A percentile compares a stretch with the other conserved stretches of the same genome.
phyloP scores from a whole-genome alignment of 1,139 yeast genomes.

The Ogataea hybrid region DNA sequence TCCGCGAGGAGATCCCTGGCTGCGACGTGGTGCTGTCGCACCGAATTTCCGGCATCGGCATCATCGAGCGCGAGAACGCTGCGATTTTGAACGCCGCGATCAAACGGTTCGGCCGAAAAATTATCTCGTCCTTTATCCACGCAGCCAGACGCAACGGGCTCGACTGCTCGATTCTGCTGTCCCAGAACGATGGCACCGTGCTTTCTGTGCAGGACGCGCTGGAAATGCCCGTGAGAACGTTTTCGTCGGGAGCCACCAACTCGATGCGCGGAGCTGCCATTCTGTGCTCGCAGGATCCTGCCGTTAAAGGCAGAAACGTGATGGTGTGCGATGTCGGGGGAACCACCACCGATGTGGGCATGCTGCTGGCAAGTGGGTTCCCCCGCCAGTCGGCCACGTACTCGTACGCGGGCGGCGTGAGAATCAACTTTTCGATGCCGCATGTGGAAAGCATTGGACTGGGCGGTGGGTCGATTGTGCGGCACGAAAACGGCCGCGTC shows the following conservation, averaged over 20 bases:
- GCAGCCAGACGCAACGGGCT: conserved; percentile 32
- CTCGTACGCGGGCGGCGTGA: conserved; percentile 35
- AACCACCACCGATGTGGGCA: conserved; percentile 36
- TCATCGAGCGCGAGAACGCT: conserved; percentile 35
- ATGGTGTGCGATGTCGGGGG: conserved; percentile 37
- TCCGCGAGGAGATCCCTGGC: conserved; percentile 22
- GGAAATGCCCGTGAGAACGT: conserved; percentile 33
- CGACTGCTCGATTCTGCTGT: conserved; percentile 31
- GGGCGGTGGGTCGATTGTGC: conserved; percentile 37
- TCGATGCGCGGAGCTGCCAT: conserved; percentile 38
- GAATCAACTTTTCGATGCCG: conserved; percentile 36
- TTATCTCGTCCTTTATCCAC: conserved; percentile 29
- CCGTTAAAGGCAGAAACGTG: conserved; percentile 24
- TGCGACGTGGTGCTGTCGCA: conserved; percentile 32
- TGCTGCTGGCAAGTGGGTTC: conserved; percentile 32
- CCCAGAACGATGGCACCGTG: conserved; percentile 37
- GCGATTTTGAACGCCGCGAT: too few species aligned
- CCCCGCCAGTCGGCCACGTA: conserved; percentile 34
- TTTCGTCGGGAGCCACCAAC: conserved; percentile 37
- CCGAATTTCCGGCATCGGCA: conserved; percentile 33
- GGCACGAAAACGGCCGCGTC: conserved; percentile 23
- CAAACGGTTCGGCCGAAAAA: conserved; percentile 32
- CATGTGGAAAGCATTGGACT: conserved; percentile 34
- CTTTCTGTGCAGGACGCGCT: conserved; percentile 31
- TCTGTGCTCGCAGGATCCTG: conserved; percentile 25